Percentiles rank a stretch among this genome's conserved stretches.
Evolutionary conservation across 1,284 basidiomycete genomes (phyloP).

Genomic region (Marasmius oreades): DNA sequence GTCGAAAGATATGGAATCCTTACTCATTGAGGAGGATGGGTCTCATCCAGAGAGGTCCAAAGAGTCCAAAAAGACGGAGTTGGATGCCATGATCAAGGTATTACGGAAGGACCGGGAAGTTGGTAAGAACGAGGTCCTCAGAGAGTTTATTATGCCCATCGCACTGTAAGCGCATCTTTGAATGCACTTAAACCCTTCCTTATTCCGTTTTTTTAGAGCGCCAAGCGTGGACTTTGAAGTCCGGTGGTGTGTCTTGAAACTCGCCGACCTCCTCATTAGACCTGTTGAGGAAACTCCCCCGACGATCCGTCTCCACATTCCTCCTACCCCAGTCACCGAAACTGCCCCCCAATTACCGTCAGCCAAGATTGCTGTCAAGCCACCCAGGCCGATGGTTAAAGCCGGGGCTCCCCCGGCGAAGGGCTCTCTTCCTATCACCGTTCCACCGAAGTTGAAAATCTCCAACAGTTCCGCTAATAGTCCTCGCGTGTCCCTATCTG

Average conservation of each 20-base stretch:
- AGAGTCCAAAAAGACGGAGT: slow-evolving; percentile 76
- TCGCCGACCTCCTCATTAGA: slow-evolving; percentile 87
- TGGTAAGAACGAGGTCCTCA: slow-evolving; percentile 77
- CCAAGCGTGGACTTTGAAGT: slow-evolving; percentile 82
- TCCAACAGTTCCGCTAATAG: slow-evolving; percentile 27
- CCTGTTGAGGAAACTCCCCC: slow-evolving; percentile 83
- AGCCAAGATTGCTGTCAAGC: slow-evolving; percentile 47
- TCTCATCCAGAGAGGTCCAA: slow-evolving; percentile 64
- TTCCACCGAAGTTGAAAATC: slow-evolving; percentile 57
- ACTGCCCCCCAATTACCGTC: slow-evolving; percentile 47
- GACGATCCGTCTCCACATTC: slow-evolving; percentile 82
- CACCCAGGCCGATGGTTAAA: slow-evolving; percentile 36
- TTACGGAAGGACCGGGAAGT: slow-evolving; percentile 82
- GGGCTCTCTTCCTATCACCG: slow-evolving; percentile 39
- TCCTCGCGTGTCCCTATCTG: slow-evolving; percentile 23
- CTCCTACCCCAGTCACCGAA: slow-evolving; percentile 72
- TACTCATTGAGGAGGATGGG: slow-evolving; percentile 85
- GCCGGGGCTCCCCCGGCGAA: slow-evolving; percentile 37
- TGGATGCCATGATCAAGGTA: slow-evolving; percentile 78
- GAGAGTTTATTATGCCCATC: slow-evolving; percentile 79
- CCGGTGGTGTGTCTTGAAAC: slow-evolving; percentile 87
- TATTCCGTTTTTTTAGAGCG: slow-evolving; percentile 40
- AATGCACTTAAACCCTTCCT: slow-evolving; percentile 3
- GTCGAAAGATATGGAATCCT: slow-evolving; percentile 68
- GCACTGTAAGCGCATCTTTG: slow-evolving; percentile 56